Evolutionary conservation across 441 rosid species (phyloP).

Genomic region (Eruca vesicaria): DNA sequence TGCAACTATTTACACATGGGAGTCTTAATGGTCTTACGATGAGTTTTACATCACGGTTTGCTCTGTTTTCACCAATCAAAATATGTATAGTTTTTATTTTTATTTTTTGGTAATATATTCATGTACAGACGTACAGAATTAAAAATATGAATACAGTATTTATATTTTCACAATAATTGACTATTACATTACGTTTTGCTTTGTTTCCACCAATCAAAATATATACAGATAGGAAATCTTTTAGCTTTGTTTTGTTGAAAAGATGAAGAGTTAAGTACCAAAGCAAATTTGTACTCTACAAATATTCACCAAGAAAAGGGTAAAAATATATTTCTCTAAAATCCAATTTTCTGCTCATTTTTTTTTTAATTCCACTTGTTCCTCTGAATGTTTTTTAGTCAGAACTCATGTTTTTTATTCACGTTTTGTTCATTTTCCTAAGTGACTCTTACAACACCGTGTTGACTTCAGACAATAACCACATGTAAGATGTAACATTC

Average conservation of each 20-base stretch:
- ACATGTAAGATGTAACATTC: background rate
- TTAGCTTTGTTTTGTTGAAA: background rate
- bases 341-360: background rate
- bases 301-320: background rate
- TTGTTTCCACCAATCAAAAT: background rate
- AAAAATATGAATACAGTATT: too few species aligned
- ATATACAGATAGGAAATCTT: background rate
- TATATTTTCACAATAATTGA: too few species aligned
- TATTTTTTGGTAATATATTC: too few species aligned
- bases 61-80: too few species aligned
- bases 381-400: background rate
- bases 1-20: too few species aligned
- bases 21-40: too few species aligned
- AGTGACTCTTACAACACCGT: conserved; percentile 5
- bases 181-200: too few species aligned
- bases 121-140: too few species aligned
- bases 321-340: background rate
- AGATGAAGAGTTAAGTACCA: background rate
- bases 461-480: background rate
- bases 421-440: conserved; percentile 10
- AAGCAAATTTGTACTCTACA: background rate
- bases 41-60: too few species aligned
- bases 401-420: background rate
- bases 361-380: background rate
- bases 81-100: too few species aligned